Evolutionary conservation across 2,329 filamentous ascomycete genomes (phyloP).

Genomic region (Aspergillus carbonarius): DNA sequence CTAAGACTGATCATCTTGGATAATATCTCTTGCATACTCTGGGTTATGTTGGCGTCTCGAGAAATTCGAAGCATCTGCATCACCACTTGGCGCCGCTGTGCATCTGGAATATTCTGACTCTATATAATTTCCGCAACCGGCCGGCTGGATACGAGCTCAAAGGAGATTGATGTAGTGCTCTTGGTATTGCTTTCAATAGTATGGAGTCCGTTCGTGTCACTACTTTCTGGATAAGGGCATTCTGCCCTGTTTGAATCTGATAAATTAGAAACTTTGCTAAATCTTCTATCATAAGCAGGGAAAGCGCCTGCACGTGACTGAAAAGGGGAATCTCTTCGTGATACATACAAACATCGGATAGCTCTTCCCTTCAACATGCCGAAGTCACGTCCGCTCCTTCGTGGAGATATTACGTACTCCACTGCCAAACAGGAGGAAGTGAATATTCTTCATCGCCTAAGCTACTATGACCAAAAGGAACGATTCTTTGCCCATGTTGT

Average conservation of each 20-base stretch:
- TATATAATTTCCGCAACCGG: not conserved
- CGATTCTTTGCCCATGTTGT: constrained; percentile 22
- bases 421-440: constrained; percentile 18
- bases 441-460: constrained; percentile 25
- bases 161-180: not conserved
- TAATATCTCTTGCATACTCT: not conserved
- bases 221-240: too few relatives aligned
- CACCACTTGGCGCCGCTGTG: not conserved
- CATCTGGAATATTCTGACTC: not conserved
- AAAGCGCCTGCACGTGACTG: too few relatives aligned
- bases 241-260: too few relatives aligned
- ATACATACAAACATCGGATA: too few relatives aligned
- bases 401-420: constrained; percentile 1
- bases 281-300: too few relatives aligned
- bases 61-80: not conserved
- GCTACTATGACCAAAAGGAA: constrained; percentile 17
- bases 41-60: not conserved
- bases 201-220: too few relatives aligned
- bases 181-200: too few relatives aligned
- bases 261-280: too few relatives aligned
- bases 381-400: not conserved
- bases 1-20: not conserved
- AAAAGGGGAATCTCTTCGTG: too few relatives aligned
- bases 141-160: not conserved
- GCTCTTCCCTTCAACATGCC: not conserved